Evolutionary conservation across 2,329 filamentous ascomycete species (phyloP), one percentile per base, ranked within the genome.

Genomic region (Alternaria burnsii): DNA sequence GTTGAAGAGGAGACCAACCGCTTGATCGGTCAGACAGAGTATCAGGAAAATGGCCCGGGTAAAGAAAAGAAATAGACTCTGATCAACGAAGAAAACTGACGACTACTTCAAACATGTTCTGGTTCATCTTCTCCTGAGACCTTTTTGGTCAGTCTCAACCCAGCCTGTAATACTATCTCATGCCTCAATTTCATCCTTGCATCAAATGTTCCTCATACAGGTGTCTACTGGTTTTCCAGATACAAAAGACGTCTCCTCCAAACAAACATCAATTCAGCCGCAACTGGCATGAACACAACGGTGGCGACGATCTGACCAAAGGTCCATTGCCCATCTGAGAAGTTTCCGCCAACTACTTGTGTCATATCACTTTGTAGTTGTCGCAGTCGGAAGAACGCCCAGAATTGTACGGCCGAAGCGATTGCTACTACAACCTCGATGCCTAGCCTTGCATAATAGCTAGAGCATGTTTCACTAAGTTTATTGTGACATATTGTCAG

Each of bases 241-340:
- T 51, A 38, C 12, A 51, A 12, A 26, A 32, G 24, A 11, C 11
- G 20, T 5, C 30, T 38, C 10, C 38, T 51, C 14, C 47, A 51
- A 7, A 51, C 18, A 38, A 51, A 38, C 14, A 18, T 11, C 1
- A 51, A 9, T 34, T 70, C 69, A 11, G 67, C 53, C 22, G 61
- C 22, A 4, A 71, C 66, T 5, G 70, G 67, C 16, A 65, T 41
- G 51, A 71, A 71, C 11, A 71, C 47, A n/a, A 66, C 58, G 8
- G 65, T 56, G 1, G 63, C 59, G 3, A 67, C 63, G 18, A 71
- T 69, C 36, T 71, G 69, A 11, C 68, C 70, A 62, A 71, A 70
- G 1, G 65, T 64, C 66, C 65, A 71, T 14, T 69, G 52, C 5
- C 41, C 54, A 30, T 71, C 70, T 1, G 46, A 4, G 40, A 62